Conservation (phyloP, 495 filamentous ascomycete species). For the Neurospora intermedia region DNA sequence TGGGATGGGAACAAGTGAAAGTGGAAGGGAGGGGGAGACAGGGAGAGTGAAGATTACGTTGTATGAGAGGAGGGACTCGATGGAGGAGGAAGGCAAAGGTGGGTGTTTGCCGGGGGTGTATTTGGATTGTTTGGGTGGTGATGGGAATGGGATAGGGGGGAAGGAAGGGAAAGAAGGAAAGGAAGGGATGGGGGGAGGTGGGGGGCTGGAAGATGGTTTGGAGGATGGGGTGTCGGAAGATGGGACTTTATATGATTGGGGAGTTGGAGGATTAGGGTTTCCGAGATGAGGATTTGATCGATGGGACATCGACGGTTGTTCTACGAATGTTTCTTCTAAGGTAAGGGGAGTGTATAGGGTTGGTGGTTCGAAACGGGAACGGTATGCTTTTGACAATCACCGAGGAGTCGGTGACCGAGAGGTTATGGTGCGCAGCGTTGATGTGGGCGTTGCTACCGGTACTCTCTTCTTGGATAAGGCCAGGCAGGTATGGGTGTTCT, state of each 20-base stretch:
- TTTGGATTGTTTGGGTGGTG: neutral
- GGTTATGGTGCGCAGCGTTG: neutral
- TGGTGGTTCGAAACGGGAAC: neutral
- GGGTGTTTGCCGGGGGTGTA: neutral
- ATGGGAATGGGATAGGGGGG: neutral
- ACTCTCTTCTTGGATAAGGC: neutral
- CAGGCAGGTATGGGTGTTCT: neutral
- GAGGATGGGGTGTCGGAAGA: no score
- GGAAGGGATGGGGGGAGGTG: neutral
- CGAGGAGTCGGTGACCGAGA: neutral
- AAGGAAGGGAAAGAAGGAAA: neutral
- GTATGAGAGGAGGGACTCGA: neutral
- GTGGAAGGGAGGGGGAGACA: neutral
- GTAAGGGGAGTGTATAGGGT: neutral
- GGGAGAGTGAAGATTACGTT: slow-evolving; percentile 1
- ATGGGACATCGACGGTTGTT: neutral
- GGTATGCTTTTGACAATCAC: neutral
- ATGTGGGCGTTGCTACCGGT: neutral
- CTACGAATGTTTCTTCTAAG: no score
- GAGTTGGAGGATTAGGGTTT: neutral
- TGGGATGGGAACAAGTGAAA: neutral
- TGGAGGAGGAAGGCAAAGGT: neutral
- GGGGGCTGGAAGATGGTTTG: neutral
- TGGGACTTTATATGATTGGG: no score
- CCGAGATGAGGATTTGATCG: neutral